phyloP scores from a whole-genome alignment of 2,329 filamentous ascomycete genomes.

The Byssochlamys sp. region DNA sequence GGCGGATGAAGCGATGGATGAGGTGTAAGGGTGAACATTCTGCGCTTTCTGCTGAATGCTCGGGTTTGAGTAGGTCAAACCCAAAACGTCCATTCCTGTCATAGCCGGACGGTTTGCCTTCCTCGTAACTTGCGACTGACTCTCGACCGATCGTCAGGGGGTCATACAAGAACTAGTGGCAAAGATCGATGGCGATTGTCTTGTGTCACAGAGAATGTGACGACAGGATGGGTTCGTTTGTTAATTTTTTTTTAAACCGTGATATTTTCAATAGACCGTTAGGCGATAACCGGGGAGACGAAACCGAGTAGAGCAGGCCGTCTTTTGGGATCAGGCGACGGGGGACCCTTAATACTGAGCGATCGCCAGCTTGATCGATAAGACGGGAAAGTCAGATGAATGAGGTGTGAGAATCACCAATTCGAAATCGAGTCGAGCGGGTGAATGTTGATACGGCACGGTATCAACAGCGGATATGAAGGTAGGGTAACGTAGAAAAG shows the following conservation, averaged over 20 bases:
- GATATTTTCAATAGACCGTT: constrained; percentile 20
- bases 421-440: not conserved
- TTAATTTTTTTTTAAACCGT: constrained; percentile 12
- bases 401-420: not conserved
- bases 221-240: not conserved
- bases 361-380: constrained; percentile 17
- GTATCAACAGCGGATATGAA: not conserved
- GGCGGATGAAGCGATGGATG: constrained; percentile 62
- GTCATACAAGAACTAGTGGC: constrained; percentile 5
- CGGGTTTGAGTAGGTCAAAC: constrained; percentile 32
- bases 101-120: constrained; percentile 26
- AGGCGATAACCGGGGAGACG: constrained; percentile 22
- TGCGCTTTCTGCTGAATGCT: constrained; percentile 26
- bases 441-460: constrained; percentile 4
- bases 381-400: not conserved
- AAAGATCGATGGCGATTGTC: not conserved
- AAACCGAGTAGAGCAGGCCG: constrained; percentile 20
- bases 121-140: constrained; percentile 11
- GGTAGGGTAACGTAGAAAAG: constrained; percentile 6
- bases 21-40: constrained; percentile 51
- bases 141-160: constrained; percentile 1
- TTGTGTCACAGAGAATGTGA: constrained; percentile 8
- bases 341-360: constrained; percentile 16
- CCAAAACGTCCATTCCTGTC: constrained; percentile 37
- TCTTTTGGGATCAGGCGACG: constrained; percentile 24